A percentile compares a stretch with the other conserved stretches of the same genome.
These are phyloP conservation scores for Penicillium sp. DNA, from an alignment of 2,329 filamentous ascomycete species.

Conservation along the genomic window DNA sequence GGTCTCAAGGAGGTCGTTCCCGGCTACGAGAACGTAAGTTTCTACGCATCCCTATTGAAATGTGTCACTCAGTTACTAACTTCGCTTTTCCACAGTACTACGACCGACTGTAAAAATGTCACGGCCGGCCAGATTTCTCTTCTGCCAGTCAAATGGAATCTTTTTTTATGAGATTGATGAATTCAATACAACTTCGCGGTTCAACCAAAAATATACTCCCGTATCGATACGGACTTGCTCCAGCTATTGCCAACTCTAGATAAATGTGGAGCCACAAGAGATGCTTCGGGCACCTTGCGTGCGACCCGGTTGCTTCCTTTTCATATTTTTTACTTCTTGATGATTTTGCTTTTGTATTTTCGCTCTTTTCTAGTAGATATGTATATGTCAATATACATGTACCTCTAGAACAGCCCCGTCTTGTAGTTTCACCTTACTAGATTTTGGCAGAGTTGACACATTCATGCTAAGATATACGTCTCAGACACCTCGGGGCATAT, in stretches of 20 bases:
- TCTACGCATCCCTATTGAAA: background rate
- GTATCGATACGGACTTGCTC: constrained; percentile 24
- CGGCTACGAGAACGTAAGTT: constrained; percentile 90
- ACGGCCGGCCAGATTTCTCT: constrained; percentile 44
- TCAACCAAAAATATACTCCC: constrained; percentile 30
- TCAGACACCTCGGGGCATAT: too few relatives aligned
- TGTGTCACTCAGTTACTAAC: constrained; percentile 17
- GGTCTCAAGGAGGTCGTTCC: constrained; percentile 97
- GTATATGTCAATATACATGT: constrained; percentile 32
- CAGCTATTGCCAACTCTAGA: constrained; percentile 30
- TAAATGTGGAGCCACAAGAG: constrained; percentile 8
- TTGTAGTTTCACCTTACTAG: background rate
- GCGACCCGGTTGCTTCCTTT: constrained; percentile 25
- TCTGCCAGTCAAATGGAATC: constrained; percentile 34
- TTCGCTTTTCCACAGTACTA: constrained; percentile 68
- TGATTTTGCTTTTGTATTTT: constrained; percentile 14
- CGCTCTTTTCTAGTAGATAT: constrained; percentile 24
- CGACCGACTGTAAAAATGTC: constrained; percentile 84
- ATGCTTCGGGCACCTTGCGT: constrained; percentile 7
- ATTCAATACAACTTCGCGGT: constrained; percentile 38
- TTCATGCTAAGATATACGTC: too few relatives aligned
- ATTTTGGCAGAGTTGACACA: too few relatives aligned
- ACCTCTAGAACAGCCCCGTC: constrained; percentile 22
- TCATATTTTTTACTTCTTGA: constrained; percentile 21
- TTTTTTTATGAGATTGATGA: constrained; percentile 46